Percentiles rank a stretch among this genome's conserved stretches.
These are phyloP conservation scores for Dendrothele bispora DNA, from an alignment of 768 basidiomycete species.

Conservation along the genomic window DNA sequence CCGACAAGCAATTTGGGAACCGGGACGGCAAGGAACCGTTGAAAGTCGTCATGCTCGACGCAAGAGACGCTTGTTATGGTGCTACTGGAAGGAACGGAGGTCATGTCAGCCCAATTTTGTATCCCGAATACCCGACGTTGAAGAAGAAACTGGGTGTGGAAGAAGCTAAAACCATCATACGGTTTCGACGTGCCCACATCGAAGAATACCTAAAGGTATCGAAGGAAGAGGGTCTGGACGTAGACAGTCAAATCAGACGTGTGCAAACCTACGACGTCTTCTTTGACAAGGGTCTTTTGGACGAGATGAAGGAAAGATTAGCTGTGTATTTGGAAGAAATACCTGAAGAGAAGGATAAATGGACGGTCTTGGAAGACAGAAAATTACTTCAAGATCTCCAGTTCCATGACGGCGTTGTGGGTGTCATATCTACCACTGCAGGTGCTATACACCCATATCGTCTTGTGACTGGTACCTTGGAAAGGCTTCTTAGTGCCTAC, in stretches of 20 bases:
- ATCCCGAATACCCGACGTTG: slow-evolving; percentile 54
- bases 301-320: slow-evolving; percentile 43
- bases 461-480: slow-evolving; percentile 59
- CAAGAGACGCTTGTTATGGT: slow-evolving; percentile 72
- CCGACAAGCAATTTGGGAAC: slow-evolving; percentile 15
- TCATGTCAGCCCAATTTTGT: slow-evolving; percentile 60
- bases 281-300: slow-evolving; percentile 40
- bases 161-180: slow-evolving; percentile 51
- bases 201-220: slow-evolving; percentile 47
- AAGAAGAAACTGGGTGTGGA: slow-evolving; percentile 44
- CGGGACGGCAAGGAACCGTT: slow-evolving; percentile 30
- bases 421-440: slow-evolving; percentile 52
- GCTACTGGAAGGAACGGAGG: slow-evolving; percentile 78
- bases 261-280: slow-evolving; percentile 57
- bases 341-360: slow-evolving; percentile 43
- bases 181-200: slow-evolving; percentile 63
- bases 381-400: slow-evolving; percentile 42
- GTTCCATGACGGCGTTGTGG: slow-evolving; percentile 43
- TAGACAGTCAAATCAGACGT: slow-evolving; percentile 54
- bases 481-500: slow-evolving; percentile 51
- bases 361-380: slow-evolving; percentile 30
- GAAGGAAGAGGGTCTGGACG: slow-evolving; percentile 50
- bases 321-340: slow-evolving; percentile 47
- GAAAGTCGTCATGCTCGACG: slow-evolving; percentile 75
- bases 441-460: slow-evolving; percentile 74